Conservation (phyloP, 352 stramenopile species). For the Phytopythium kandeliae region DNA sequence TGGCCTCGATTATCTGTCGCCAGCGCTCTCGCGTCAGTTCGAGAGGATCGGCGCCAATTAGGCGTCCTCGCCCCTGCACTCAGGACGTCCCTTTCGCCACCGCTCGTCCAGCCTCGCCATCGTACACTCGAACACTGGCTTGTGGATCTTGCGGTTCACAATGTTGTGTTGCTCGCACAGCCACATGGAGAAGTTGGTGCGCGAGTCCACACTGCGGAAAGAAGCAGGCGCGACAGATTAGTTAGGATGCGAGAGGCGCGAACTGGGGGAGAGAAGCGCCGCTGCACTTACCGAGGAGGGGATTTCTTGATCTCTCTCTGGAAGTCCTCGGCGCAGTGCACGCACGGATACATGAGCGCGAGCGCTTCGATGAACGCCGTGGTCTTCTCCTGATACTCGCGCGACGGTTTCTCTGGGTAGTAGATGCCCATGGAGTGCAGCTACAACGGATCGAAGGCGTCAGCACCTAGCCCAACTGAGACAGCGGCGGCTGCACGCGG, state of each 20-base stretch:
- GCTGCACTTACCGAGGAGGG: conserved; percentile 74
- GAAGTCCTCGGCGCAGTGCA: conserved; percentile 95
- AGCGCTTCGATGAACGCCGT: conserved; percentile 89
- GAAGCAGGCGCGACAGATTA: background rate
- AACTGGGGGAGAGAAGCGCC: background rate
- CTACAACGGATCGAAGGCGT: conserved; percentile 15
- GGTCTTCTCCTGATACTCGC: conserved; percentile 87
- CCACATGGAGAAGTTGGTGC: conserved; percentile 92
- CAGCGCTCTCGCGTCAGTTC: too few species aligned
- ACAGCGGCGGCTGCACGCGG: background rate
- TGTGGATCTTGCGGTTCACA: conserved; percentile 97
- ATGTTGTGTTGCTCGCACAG: conserved; percentile 97
- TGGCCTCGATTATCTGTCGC: too few species aligned
- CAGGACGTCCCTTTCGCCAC: conserved; percentile 90
- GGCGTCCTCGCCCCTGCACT: conserved; percentile 74
- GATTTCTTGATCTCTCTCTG: conserved; percentile 90
- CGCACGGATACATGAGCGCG: conserved; percentile 90
- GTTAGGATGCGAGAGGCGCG: background rate
- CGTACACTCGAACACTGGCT: conserved; percentile 91
- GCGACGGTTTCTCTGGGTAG: conserved; percentile 93
- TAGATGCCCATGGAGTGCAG: conserved; percentile 94
- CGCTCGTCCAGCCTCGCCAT: conserved; percentile 92
- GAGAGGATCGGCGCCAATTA: too few species aligned
- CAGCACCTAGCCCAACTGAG: too few species aligned
- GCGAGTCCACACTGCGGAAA: conserved; percentile 74